Base-by-base conservation (phyloP, 2,329 filamentous ascomycete genomes). In the Fusarium papillatum region DNA sequence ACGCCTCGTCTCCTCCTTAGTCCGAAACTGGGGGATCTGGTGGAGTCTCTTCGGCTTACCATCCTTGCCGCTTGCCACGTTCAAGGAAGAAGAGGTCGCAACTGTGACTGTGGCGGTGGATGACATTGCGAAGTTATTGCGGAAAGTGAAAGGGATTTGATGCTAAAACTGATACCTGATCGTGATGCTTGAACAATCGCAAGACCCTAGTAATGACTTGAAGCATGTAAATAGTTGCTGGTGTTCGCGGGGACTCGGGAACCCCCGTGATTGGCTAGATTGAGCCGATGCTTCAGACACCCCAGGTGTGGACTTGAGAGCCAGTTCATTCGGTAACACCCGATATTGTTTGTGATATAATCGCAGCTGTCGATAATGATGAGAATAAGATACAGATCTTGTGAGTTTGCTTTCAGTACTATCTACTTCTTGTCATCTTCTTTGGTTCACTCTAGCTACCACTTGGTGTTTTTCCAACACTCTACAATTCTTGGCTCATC, bases 1-100 rank as follows among this genome's bases (percentile, higher is more conserved):
- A 68, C 69, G 70, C 19, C 80, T 76, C 7, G 78, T 71, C 10
- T 69, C 77, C 46, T 82, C 78, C 48, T 66, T 72, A 3, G 74
- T 78, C 3, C 66, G 31, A 36, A 67, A 76, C 10, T 66, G 65
- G 7, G 77, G 77, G n/a, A 79, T 78, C 34, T 31, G 72, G 60
- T 79, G 77, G 19, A 79, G 60, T 3, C 73, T 70, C 41, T 69
- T 72, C 11, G 70, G 69, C 43, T 70, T 67, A 4, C 77, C 76
- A 41, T 74, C 68, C 4, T 68, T 64, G 4, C 55, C 24, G 5
- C 41, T 64, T 19, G 66, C 55, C 5, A 74, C 73, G 55, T 78
- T 75, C 9, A 78, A 26, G 22, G 53, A 19, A 39, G 70, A 61
- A 14, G 41, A 14, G 5, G 61, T n/a, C n/a, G 69, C 39, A 29